Evolutionary conservation across 176 grass and related monocot species (phyloP).

Genomic region (Phragmites australis): DNA sequence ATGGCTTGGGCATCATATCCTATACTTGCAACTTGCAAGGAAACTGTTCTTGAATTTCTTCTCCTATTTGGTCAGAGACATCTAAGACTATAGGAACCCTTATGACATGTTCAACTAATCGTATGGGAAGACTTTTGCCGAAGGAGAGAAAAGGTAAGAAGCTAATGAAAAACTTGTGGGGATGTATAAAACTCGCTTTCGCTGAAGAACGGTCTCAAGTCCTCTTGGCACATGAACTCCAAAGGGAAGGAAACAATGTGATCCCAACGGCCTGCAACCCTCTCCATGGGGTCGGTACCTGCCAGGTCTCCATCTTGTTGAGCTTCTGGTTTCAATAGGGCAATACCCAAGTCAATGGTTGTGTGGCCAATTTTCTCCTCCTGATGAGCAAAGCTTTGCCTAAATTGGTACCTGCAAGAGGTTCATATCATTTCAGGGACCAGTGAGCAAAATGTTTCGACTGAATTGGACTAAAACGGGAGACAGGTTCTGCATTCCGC

Average conservation of each 20-base stretch:
- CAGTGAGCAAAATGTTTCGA: not conserved
- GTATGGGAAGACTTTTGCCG: not conserved
- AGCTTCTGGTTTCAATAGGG: constrained; percentile 41
- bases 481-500: not conserved
- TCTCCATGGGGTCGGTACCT: constrained; percentile 42
- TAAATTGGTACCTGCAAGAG: constrained; percentile 55
- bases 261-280: constrained; percentile 52
- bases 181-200: constrained; percentile 72
- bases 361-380: constrained; percentile 74
- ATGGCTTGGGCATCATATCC: not conserved
- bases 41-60: not conserved
- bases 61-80: not conserved
- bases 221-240: constrained; percentile 79
- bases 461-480: not conserved
- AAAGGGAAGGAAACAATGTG: constrained; percentile 75
- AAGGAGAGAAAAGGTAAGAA: not conserved
- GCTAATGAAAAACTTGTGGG: constrained; percentile 75
- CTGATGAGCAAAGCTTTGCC: constrained; percentile 51
- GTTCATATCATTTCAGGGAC: not conserved
- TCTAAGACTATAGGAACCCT: not conserved
- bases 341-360: constrained; percentile 71
- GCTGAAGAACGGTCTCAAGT: constrained; percentile 66
- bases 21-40: constrained; percentile 11
- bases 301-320: constrained; percentile 33
- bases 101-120: constrained; percentile 21